Evolutionary conservation across 73 alveolate species (phyloP).

Genomic region (Uronychia setigera): DNA sequence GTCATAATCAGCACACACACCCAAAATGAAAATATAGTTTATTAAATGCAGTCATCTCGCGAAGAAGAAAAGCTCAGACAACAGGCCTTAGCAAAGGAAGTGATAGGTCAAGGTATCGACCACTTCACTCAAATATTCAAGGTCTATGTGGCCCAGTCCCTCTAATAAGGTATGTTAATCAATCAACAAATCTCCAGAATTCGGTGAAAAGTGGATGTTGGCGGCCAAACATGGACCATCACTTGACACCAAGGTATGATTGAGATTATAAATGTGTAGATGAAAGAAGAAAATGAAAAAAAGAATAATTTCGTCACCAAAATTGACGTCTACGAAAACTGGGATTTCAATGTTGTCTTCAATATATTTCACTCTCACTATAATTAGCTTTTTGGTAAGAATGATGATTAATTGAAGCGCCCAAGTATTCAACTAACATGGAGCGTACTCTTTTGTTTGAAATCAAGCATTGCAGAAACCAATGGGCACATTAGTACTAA

Average conservation of each 20-base stretch:
- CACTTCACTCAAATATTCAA: too few species aligned
- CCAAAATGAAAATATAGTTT: too few species aligned
- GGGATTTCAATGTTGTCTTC: not conserved
- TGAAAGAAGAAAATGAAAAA: not conserved
- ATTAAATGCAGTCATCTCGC: too few species aligned
- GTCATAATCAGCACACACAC: too few species aligned
- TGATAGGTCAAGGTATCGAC: too few species aligned
- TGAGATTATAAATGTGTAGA: not conserved
- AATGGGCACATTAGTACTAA: not conserved
- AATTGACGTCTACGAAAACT: not conserved
- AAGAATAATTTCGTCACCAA: not conserved
- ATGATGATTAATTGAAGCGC: not conserved
- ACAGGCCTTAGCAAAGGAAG: too few species aligned
- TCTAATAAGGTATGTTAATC: too few species aligned
- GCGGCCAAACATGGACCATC: too few species aligned
- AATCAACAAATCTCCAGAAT: too few species aligned
- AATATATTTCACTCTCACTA: not conserved
- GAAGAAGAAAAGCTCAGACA: too few species aligned
- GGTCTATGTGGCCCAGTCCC: too few species aligned
- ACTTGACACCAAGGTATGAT: not conserved
- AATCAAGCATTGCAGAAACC: not conserved
- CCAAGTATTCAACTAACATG: not conserved
- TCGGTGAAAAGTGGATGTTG: too few species aligned
- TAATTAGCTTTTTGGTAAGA: not conserved
- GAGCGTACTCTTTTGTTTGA: not conserved